Base-by-base conservation (phyloP, 306 rosid genomes). In the Vicia villosa region DNA sequence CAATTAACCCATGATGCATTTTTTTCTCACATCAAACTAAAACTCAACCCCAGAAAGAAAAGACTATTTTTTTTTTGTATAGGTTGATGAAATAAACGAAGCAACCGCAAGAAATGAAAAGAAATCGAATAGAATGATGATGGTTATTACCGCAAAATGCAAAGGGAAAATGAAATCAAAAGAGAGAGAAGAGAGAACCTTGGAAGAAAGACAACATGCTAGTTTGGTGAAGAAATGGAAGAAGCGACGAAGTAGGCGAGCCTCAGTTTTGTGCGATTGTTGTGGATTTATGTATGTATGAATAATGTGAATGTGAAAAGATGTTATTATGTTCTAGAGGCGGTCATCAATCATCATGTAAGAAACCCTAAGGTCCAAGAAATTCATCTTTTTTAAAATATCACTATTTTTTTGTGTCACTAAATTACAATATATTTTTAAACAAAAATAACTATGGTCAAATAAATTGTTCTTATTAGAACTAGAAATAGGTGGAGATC, bases 151-250 rank as follows among this genome's bases (percentile, higher is more conserved):
- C 8, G 3, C 38, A 8, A 20, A 52, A 34, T 11, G 63, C 8
- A 9, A 64, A 60, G 8, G 8, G 38, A 8, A 65, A 73, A 72
- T 0, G 10, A 49, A 26, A 63, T 1, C 49, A 70, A 24, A 12
- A 10, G 37, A 24, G 45, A 63, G 19, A 12, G 17, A 20, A 34
- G 22, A 71, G 50, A 52, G 28, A 52, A 82, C 86, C 83, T 74
- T 74, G 1, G 72, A 54, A 65, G 74, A 20, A 74, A 49, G 72
- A 74, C 8, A 77, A 50, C 83, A 78, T 82, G 77, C 79, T 73
- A 80, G 32, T 62, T 62, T 16, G 75, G 26, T 5, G 61, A 37
- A 49, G 52, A 9, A 26, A 2, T 28, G 66, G 72, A 55, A 65
- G 42, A 62, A 9, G 66, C 67, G 40, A 66, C 28, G 45, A 55